Conservation (phyloP, 2,329 filamentous ascomycete species). For the Gliomastix tumulicola region DNA sequence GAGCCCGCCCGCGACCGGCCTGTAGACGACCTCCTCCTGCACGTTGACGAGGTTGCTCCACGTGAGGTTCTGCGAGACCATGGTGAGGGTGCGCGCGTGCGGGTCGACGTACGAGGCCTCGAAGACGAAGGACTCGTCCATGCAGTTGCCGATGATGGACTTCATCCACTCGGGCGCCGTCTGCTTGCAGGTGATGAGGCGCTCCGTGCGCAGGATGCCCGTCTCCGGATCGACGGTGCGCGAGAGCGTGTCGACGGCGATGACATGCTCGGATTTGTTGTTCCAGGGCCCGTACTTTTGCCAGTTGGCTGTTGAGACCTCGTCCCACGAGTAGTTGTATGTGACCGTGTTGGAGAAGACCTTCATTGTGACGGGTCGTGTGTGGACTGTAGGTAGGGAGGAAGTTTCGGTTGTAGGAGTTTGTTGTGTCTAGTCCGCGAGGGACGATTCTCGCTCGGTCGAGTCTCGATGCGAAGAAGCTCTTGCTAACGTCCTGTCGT, state of each 20-base stretch:
- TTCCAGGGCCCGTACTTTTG: conserved; percentile 99
- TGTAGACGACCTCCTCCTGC: conserved; percentile 87
- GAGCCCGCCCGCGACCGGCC: conserved; percentile 48
- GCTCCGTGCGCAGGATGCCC: conserved; percentile 55
- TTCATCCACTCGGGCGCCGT: conserved; percentile 72
- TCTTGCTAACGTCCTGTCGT: too few species aligned
- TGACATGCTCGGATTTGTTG: conserved; percentile 93
- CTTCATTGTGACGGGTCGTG: conserved; percentile 60
- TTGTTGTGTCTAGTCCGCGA: too few species aligned
- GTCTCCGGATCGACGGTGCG: conserved; percentile 52
- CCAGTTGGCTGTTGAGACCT: conserved; percentile 97
- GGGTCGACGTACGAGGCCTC: conserved; percentile 96
- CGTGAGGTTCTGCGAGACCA: conserved; percentile 94
- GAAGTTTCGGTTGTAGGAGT: too few species aligned
- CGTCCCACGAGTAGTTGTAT: conserved; percentile 98
- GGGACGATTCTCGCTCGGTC: too few species aligned
- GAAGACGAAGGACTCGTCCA: conserved; percentile 81
- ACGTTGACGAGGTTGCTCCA: conserved; percentile 86
- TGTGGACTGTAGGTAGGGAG: too few species aligned
- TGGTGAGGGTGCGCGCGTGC: conserved; percentile 75
- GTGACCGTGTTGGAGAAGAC: conserved; percentile 86
- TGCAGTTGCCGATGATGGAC: conserved; percentile 64
- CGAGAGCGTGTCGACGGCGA: conserved; percentile 87
- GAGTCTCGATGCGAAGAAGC: too few species aligned
- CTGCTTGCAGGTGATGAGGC: conserved; percentile 56